Evolutionary conservation across 805 yeast species (phyloP).

Genomic region (Lipomyces oligophaga): DNA sequence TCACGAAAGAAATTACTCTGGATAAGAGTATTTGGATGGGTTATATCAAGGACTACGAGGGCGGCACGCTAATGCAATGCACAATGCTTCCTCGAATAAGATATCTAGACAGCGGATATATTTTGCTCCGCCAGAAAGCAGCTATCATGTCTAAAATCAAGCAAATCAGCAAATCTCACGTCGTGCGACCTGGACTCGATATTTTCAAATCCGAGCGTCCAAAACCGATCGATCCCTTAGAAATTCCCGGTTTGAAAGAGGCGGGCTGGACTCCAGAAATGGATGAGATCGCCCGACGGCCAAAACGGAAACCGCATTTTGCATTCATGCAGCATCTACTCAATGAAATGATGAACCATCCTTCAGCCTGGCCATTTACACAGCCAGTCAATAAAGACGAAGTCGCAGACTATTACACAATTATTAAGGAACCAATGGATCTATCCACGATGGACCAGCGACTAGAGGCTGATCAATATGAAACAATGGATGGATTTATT

Average conservation of each 20-base stretch:
- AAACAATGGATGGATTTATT: slow-evolving; percentile 83
- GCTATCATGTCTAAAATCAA: slow-evolving; percentile 83
- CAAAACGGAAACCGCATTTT: slow-evolving; percentile 90
- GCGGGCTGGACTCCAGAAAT: slow-evolving; percentile 98
- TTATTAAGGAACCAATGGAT: slow-evolving; percentile 95
- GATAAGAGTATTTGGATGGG: slow-evolving; percentile 95
- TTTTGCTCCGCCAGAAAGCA: slow-evolving; percentile 81
- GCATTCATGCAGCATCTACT: slow-evolving; percentile 86
- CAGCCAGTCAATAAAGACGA: slow-evolving; percentile 87
- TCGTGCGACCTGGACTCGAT: slow-evolving; percentile 76
- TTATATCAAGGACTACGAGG: slow-evolving; percentile 96
- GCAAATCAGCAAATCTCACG: slow-evolving; percentile 70
- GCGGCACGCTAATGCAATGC: slow-evolving; percentile 98
- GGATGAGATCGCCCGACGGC: slow-evolving; percentile 94
- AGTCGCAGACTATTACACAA: slow-evolving; percentile 93
- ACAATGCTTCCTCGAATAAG: slow-evolving; percentile 84
- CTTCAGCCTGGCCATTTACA: slow-evolving; percentile 97
- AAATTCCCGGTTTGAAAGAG: slow-evolving; percentile 85
- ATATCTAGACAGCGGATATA: slow-evolving; percentile 83
- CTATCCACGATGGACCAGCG: slow-evolving; percentile 91
- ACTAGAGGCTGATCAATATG: slow-evolving; percentile 86
- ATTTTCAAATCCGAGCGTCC: slow-evolving; percentile 48
- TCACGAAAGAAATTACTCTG: slow-evolving; percentile 87
- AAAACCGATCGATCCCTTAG: slow-evolving; percentile 60
- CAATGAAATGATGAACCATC: slow-evolving; percentile 86